phyloP scores from a whole-genome alignment of 495 filamentous ascomycete genomes.

The Lasiosphaeria ovina region DNA sequence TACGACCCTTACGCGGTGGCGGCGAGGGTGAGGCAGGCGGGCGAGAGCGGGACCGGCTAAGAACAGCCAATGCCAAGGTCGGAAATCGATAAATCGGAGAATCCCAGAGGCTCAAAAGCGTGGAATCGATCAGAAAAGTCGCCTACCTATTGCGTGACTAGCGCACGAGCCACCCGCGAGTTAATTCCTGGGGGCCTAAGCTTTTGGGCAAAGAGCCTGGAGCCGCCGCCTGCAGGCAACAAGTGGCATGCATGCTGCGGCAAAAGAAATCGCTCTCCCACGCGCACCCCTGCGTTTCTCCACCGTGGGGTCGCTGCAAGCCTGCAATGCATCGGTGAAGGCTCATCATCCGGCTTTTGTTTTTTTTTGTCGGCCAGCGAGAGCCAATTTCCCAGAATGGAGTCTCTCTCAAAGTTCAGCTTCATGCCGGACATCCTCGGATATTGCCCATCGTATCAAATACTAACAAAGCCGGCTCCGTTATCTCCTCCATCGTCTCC shows the following conservation, averaged over 20 bases:
- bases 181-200: too few species aligned
- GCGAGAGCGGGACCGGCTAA: neutral
- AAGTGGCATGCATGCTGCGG: too few species aligned
- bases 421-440: neutral
- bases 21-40: neutral
- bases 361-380: constrained; percentile 10
- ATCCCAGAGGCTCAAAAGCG: too few species aligned
- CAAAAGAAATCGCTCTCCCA: too few species aligned
- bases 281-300: too few species aligned
- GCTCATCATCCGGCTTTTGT: constrained; percentile 18
- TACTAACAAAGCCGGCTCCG: neutral
- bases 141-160: too few species aligned
- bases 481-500: neutral
- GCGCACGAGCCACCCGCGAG: too few species aligned
- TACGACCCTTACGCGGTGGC: neutral
- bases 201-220: too few species aligned
- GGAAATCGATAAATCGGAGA: too few species aligned
- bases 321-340: neutral
- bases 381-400: constrained; percentile 4
- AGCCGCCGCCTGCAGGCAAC: too few species aligned
- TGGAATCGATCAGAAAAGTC: too few species aligned
- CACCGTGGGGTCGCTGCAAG: neutral
- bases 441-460: constrained; percentile 1
- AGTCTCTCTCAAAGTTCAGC: neutral
- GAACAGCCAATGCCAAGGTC: neutral